Evolutionary conservation across 2,329 filamentous ascomycete genomes (phyloP), one percentile per base, ranked within the genome.

Genomic region (Camillea tinctor): DNA sequence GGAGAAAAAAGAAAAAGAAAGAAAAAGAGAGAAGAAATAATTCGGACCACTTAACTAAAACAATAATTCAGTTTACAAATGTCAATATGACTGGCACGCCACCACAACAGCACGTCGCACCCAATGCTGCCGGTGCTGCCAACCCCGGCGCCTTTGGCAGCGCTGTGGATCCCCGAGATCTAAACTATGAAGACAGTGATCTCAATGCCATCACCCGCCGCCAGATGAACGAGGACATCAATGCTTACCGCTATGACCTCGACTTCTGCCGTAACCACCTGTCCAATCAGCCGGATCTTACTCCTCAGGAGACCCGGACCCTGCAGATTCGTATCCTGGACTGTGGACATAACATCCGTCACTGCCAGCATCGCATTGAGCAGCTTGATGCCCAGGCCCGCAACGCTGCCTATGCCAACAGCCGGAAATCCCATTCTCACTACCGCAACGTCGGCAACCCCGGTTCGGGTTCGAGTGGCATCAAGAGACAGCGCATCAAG

Each of bases 261-360:
- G 73, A 76, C n/a, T 80, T 76, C 66, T 79, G 76, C 62, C 65
- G 66, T 8, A 66, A 73, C 19, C 73, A 76, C 61, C 70, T 81
- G 9, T 66, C 62, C 3, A 54, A 67, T 5, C 56, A 62, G 17
- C 60, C 65, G 4, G 70, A 74, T 54, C 68, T 80, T 52, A 77
- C 75, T 1, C 74, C 79, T 0, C 73, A 77, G 58, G 79, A 81
- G 65, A 66, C 64, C 1, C 74, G 79, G 20, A 76, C 73, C 4
- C 66, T 79, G 21, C 77, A 79, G 65, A 68, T 81, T 56, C 77
- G 79, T 19, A 68, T 72, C 6, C 66, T 81, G 9, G 79, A 81
- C 54, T 71, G 78, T 23, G 71, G 74, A 21, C 79, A 81, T 60
- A 77, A 79, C 63, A 77, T 80, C 52, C 77, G 79, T 4, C 69